Evolutionary conservation across 2,329 filamentous ascomycete species (phyloP), one percentile per base, ranked within the genome.

Genomic region (Myotisia sp.): DNA sequence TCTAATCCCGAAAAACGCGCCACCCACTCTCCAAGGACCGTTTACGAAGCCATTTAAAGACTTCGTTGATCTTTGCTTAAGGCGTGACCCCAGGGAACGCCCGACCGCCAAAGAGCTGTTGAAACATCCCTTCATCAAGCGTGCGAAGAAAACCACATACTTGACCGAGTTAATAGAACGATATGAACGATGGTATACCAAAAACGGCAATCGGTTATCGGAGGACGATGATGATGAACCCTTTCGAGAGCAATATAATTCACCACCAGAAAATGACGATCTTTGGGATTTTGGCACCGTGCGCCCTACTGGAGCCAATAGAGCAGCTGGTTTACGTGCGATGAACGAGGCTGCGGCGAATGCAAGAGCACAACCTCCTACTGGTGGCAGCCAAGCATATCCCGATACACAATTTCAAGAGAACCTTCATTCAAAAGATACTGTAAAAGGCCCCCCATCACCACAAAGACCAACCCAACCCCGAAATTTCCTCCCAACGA

Each of bases 271-370:
- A 33, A 70, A 79, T 21, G 83, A 94, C 53, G 90, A 95, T 54
- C 74, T 95, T 52, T 98, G 90, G 90, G 90, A 98, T 56, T 98
- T 98, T 63, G 90, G 90, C 27, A 98, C 90, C 0, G 83, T 98
- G 34, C 72, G 86, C 37, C 76, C 92, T 4, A 76, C 78, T n/a
- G 72, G 70, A 20, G 74, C 77, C 35, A 69, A 73, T 18, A 74
- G 76, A 40, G 68, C 67, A 19, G 51, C 71, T 29, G 77, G 77
- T 3, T 62, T 82, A 31, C 69, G 79, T 45, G 66, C 75, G 0
- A 74, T 93, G 75, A 85, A 82, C 44, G 82, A 86, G 40, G 78
- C 79, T 20, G 79, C 78, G 8, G 76, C 80, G 12, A 93, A 93
- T 53, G 73, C 79, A 12, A 71, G 85, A 38, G 68, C 71, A 21